Evolutionary conservation across 2,329 filamentous ascomycete species (phyloP), one percentile per base, ranked within the genome.

Genomic region (Pyricularia grisea): DNA sequence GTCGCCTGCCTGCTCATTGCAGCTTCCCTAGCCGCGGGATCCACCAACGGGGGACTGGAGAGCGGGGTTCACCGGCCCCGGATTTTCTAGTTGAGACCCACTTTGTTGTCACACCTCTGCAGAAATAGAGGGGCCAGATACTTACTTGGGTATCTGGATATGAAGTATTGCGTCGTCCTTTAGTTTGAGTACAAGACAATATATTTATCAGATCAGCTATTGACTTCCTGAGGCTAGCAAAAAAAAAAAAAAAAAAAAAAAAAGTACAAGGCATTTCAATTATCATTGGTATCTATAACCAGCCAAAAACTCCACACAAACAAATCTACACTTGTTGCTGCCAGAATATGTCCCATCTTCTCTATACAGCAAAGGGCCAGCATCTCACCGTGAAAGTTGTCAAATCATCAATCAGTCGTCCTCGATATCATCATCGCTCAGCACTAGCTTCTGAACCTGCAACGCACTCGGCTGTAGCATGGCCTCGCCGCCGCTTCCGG

Each of bases 371-470:
- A 55, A 36, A 55, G 42, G 42, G 1, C 42, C 42, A 55, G 31
- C 33, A 36, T 36, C 31, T 9, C 31, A 33, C 31, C 31, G 11
- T 11, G 31, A 12, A 10, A 6, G 31, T 33, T 33, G 28, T 31
- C 61, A 25, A 64, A 65, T 31, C 20, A 65, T 30, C 30, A 60
- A 10, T 67, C 55, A 67, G 7, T 86, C 81, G 74, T 94, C 92
- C 77, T 93, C 91, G 76, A 95, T 94, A 81, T 95, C 92, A 79
- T 95, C 92, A 74, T 95, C 92, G 73, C 89, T 92, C 60, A 94
- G 79, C 64, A 92, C 86, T 72, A 94, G 79, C 74, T 90, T 91
- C 76, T 89, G 87, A 71, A 88, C 84, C 61, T 83, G 80, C 71
- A 81, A 78, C 2, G 79, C 78, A 64, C 80, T 75, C 11, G 75